Evolutionary conservation across 176 grass and related monocot genomes (phyloP).

Genomic region (Ensete glaucum): DNA sequence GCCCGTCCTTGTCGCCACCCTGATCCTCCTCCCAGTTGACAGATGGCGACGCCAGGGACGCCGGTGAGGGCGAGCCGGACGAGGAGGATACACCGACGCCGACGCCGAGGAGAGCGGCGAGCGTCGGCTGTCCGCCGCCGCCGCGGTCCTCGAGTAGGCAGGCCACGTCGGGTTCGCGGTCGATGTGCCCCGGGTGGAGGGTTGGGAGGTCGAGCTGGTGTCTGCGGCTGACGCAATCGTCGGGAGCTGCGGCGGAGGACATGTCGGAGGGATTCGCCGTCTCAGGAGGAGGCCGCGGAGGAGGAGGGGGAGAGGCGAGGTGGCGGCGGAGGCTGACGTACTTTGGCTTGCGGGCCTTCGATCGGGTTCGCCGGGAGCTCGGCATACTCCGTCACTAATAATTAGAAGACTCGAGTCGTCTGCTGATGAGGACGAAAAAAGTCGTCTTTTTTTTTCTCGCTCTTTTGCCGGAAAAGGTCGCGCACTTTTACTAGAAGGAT

Average conservation of each 20-base stretch:
- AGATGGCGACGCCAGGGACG: constrained; percentile 1
- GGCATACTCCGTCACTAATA: background rate
- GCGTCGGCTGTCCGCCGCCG: constrained; percentile 45
- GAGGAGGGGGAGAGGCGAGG: constrained; percentile 4
- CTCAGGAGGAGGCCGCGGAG: background rate
- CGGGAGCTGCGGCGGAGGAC: background rate
- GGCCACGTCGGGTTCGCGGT: constrained; percentile 29
- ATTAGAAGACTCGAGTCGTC: too few species aligned
- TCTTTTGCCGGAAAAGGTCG: background rate
- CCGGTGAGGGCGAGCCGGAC: constrained; percentile 18
- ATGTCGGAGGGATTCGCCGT: background rate
- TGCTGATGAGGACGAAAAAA: background rate
- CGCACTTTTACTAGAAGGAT: background rate
- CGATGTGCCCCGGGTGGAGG: constrained; percentile 37
- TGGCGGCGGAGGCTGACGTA: constrained; percentile 66
- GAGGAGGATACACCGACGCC: constrained; percentile 10
- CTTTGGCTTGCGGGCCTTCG: constrained; percentile 39
- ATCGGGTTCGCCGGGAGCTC: constrained; percentile 5
- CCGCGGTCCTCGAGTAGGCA: constrained; percentile 35
- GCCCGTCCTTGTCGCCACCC: constrained; percentile 31
- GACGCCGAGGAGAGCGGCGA: constrained; percentile 65
- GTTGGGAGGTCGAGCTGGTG: constrained; percentile 42
- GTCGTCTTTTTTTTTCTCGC: too few species aligned
- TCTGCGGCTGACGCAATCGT: background rate
- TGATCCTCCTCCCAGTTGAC: background rate